Conservation (phyloP, 176 grass and related monocot species). For the Rhynchospora tenuis region DNA sequence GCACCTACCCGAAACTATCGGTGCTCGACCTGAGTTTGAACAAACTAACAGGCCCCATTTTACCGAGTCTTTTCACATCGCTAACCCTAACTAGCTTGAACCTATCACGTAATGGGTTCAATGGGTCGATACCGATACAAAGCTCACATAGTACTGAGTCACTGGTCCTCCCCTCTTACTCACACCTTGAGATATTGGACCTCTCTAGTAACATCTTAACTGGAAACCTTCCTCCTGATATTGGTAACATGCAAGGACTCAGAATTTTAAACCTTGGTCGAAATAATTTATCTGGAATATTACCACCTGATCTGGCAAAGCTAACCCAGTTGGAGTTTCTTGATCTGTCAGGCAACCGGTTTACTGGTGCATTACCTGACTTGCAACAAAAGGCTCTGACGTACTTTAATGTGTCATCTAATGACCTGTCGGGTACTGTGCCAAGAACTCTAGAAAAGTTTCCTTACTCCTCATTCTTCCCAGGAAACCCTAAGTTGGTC, state of each 20-base stretch:
- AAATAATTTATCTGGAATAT: slow-evolving; percentile 75
- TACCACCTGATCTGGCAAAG: slow-evolving; percentile 72
- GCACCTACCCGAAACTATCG: slow-evolving; percentile 67
- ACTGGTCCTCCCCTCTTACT: slow-evolving; percentile 47
- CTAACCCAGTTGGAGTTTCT: slow-evolving; percentile 59
- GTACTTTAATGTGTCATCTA: slow-evolving; percentile 79
- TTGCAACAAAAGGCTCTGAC: slow-evolving; percentile 58
- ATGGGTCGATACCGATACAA: slow-evolving; percentile 69
- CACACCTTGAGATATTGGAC: slow-evolving; percentile 65
- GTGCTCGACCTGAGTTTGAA: slow-evolving; percentile 81
- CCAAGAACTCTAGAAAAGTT: slow-evolving; percentile 81
- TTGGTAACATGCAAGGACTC: slow-evolving; percentile 71
- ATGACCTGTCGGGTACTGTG: slow-evolving; percentile 70
- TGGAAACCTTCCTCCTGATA: slow-evolving; percentile 65
- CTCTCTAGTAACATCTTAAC: slow-evolving; percentile 74
- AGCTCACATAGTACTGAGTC: slow-evolving; percentile 69
- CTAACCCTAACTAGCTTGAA: slow-evolving; percentile 61
- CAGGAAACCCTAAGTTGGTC: slow-evolving; percentile 67
- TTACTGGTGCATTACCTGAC: slow-evolving; percentile 69
- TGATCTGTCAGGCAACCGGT: slow-evolving; percentile 79
- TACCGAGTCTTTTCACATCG: slow-evolving; percentile 57
- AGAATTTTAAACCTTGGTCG: slow-evolving; percentile 52
- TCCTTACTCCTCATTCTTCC: slow-evolving; percentile 65
- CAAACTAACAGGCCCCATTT: slow-evolving; percentile 59
- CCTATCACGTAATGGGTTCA: slow-evolving; percentile 77